Evolutionary conservation across 176 grass and related monocot genomes (phyloP).

Genomic region (Raddia distichophylla): DNA sequence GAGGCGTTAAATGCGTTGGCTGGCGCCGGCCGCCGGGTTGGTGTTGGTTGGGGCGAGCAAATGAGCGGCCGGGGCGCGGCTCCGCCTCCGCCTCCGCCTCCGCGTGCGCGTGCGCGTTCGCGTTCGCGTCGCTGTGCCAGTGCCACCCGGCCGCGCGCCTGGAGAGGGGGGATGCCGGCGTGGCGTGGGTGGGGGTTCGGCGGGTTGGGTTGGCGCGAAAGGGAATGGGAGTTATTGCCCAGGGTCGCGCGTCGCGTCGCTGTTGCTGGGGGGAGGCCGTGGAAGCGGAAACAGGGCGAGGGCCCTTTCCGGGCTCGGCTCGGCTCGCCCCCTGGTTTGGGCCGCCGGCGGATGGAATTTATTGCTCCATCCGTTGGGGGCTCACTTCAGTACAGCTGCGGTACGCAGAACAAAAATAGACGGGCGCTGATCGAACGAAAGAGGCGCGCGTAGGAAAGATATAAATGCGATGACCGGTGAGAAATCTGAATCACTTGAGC

Average conservation of each 20-base stretch:
- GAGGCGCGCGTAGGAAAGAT: too few species aligned
- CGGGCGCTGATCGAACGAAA: too few species aligned
- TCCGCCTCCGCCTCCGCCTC: too few species aligned
- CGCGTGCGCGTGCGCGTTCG: too few species aligned
- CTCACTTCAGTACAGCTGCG: neutral
- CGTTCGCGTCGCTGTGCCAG: neutral
- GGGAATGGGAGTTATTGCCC: slow-evolving; percentile 21
- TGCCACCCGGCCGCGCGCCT: neutral
- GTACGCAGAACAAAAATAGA: too few species aligned
- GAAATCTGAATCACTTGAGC: too few species aligned
- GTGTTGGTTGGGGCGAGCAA: slow-evolving; percentile 35
- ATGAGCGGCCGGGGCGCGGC: neutral
- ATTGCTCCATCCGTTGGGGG: neutral
- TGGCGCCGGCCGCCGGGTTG: slow-evolving; percentile 43
- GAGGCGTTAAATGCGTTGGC: slow-evolving; percentile 62
- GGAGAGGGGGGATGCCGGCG: too few species aligned
- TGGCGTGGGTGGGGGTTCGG: too few species aligned
- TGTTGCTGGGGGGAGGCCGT: neutral
- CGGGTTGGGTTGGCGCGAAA: slow-evolving; percentile 45
- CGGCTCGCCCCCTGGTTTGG: neutral
- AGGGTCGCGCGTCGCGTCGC: slow-evolving; percentile 11
- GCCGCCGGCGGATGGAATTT: neutral
- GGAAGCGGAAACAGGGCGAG: slow-evolving; percentile 2
- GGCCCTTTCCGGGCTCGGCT: neutral
- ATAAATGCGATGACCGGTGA: too few species aligned